phyloP scores from a whole-genome alignment of 83 land plant genomes.

The Picea mariana region DNA sequence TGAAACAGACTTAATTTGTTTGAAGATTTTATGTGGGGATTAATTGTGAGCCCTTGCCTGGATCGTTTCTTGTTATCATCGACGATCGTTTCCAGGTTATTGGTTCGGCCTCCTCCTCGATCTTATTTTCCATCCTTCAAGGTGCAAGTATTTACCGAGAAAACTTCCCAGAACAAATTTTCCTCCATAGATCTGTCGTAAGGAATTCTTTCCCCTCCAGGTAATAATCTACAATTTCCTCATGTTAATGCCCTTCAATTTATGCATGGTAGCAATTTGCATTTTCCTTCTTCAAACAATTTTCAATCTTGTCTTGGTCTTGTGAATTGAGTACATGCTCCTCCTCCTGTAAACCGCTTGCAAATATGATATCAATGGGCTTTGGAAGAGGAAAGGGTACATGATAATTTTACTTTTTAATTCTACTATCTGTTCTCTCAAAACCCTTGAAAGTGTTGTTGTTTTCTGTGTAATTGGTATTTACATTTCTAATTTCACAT shows the following conservation, averaged over 20 bases:
- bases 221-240: no score
- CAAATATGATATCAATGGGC: neutral
- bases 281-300: constrained; percentile 4
- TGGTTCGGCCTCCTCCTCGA: no score
- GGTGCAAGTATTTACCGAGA: no score
- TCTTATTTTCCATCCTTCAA: no score
- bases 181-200: no score
- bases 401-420: neutral
- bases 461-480: neutral
- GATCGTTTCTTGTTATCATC: neutral
- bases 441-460: neutral
- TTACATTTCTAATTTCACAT: no score
- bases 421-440: neutral
- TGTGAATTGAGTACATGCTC: neutral
- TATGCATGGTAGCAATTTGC: no score
- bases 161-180: no score
- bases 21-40: neutral
- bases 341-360: neutral
- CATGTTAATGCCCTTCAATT: no score
- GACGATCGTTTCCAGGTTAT: neutral
- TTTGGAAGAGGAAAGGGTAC: no score
- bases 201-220: no score
- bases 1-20: no score
- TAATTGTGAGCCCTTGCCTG: neutral
- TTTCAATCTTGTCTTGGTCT: neutral